Evolutionary conservation across 306 rosid genomes (phyloP).

Genomic region (Fagus sylvatica): DNA sequence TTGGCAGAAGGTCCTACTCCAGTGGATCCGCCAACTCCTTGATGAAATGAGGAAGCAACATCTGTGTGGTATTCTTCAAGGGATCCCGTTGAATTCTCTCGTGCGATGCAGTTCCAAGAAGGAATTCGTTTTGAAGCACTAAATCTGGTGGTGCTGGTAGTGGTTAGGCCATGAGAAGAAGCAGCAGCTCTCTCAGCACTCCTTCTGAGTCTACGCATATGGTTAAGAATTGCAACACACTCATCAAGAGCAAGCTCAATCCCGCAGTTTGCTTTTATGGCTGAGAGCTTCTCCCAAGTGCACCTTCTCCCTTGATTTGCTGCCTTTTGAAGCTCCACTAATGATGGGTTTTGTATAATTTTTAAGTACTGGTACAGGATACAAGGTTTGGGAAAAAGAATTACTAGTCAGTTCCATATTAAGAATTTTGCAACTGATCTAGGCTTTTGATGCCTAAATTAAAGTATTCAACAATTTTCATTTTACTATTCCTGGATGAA

Average conservation of each 20-base stretch:
- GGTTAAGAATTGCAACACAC: slow-evolving; percentile 83
- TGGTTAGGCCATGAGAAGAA: slow-evolving; percentile 61
- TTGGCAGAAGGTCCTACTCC: slow-evolving; percentile 36
- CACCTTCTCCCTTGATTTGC: slow-evolving; percentile 97
- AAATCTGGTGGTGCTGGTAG: slow-evolving; percentile 51
- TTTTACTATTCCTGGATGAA: not conserved
- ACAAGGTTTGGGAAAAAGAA: not conserved
- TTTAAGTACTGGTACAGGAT: slow-evolving; percentile 62
- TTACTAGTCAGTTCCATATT: slow-evolving; percentile 22
- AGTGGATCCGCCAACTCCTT: slow-evolving; percentile 39
- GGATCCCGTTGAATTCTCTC: slow-evolving; percentile 92
- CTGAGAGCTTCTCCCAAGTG: slow-evolving; percentile 97
- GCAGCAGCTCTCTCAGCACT: slow-evolving; percentile 79
- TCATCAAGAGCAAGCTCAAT: slow-evolving; percentile 94
- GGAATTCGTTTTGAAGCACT: slow-evolving; percentile 89
- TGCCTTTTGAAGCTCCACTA: slow-evolving; percentile 94
- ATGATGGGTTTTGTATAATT: slow-evolving; percentile 83
- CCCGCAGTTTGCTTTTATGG: slow-evolving; percentile 93
- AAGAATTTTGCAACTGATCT: not conserved
- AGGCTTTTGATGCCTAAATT: not conserved
- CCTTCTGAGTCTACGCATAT: slow-evolving; percentile 82
- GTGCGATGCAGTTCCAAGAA: slow-evolving; percentile 94
- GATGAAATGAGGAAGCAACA: slow-evolving; percentile 54
- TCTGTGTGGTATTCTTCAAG: slow-evolving; percentile 65
- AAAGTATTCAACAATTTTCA: not conserved